Evolutionary conservation across 352 stramenopile species (phyloP).

Genomic region (Pythium pyrilobum): DNA sequence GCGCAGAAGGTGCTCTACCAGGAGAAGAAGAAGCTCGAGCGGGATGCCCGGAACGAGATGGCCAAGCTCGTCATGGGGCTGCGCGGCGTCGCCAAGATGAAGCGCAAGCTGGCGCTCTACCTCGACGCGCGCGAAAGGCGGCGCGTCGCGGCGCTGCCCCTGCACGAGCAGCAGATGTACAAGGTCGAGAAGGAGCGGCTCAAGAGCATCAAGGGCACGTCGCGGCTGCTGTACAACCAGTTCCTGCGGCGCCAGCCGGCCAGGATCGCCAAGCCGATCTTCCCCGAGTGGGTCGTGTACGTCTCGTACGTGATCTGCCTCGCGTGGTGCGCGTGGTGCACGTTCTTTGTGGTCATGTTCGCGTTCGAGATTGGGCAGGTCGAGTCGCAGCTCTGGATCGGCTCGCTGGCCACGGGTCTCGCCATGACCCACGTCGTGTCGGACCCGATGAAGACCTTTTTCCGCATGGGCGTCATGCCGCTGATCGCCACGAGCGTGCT

Average conservation of each 20-base stretch:
- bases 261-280: constrained; percentile 43
- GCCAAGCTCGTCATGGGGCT: constrained; percentile 38
- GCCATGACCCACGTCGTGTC: constrained; percentile 55
- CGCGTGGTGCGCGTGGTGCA: constrained; percentile 45
- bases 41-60: constrained; percentile 37
- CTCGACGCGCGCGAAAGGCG: constrained; percentile 31
- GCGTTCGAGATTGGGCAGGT: constrained; percentile 52
- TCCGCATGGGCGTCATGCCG: constrained; percentile 65
- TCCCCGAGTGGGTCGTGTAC: constrained; percentile 72
- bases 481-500: constrained; percentile 51
- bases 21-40: constrained; percentile 31
- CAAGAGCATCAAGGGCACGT: constrained; percentile 53
- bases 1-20: constrained; percentile 24
- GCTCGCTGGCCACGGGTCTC: constrained; percentile 46
- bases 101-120: constrained; percentile 54
- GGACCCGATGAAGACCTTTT: constrained; percentile 66
- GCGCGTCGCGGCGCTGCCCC: constrained; percentile 32
- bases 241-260: constrained; percentile 53
- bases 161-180: constrained; percentile 60
- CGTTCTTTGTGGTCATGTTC: constrained; percentile 72
- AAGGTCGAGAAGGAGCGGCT: constrained; percentile 55
- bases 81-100: constrained; percentile 41
- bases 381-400: constrained; percentile 60
- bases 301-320: constrained; percentile 58
- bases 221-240: constrained; percentile 65